Base-by-base conservation (phyloP, 2,329 filamentous ascomycete species). In the Epichloe hybrida region DNA sequence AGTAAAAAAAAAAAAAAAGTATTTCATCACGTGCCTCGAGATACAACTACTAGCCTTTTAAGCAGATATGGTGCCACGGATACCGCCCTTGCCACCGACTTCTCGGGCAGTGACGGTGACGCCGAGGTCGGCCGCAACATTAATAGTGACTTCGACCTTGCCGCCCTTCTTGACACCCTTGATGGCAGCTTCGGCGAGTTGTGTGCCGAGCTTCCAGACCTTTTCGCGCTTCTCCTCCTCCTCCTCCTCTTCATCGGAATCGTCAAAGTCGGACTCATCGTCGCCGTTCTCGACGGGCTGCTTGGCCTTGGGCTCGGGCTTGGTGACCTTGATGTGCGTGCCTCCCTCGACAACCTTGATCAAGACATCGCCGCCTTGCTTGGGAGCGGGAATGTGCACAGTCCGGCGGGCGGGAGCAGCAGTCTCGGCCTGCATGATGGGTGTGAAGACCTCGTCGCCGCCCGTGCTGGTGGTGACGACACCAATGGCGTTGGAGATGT, bases 91-190 rank as follows among this genome's bases (percentile, higher is more conserved):
- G 53, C 81, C 86, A 56, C 91, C 90, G 46, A 95, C 84, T 67
- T 95, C 89, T 56, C 91, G 78, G 51, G 84, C 83, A 41, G 90
- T 86, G 58, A 95, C 76, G 47, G 85, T 88, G 55, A 96, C 77
- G 57, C 76, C 75, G 51, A 96, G 73, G 65, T 97, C 89, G 27
- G 80, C 83, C 50, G 77, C 79, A 57, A 97, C 84, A 67, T 91
- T 95, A 62, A 97, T 80, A 65, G 88, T 94, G 50, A 97, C 83
- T 75, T 98, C 93, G 57, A 98, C 81, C 75, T 95, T 95, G 62
- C 80, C 80, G 53, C 81, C 85, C 72, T 91, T 89, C 81, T 91
- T 91, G 59, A 94, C 80, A 53, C 77, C 87, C 68, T 80, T 85
- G 65, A 98, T 72, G 35, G 84, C 86, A 11, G 88, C 84, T 74